phyloP scores from a whole-genome alignment of 768 basidiomycete genomes.

The Mycena haematopus region DNA sequence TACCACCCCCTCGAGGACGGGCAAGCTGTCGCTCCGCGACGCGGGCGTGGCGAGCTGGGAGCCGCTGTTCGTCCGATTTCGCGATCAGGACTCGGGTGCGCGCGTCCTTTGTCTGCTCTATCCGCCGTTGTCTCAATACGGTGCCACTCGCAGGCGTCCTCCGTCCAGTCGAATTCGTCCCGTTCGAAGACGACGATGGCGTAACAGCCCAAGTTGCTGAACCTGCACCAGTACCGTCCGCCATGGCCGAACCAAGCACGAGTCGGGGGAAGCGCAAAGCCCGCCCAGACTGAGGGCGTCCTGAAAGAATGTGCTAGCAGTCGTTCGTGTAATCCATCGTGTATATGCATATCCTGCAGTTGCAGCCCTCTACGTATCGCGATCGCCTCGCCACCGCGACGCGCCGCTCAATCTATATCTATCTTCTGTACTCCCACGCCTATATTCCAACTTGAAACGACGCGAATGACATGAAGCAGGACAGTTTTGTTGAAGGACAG shows the following conservation, averaged over 20 bases:
- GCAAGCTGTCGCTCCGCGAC: constrained; percentile 49
- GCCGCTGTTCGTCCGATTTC: constrained; percentile 69
- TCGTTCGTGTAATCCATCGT: too few relatives aligned
- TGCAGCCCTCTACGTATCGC: too few relatives aligned
- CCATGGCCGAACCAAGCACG: constrained; percentile 39
- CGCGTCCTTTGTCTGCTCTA: constrained; percentile 24
- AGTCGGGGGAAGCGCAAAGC: constrained; percentile 75
- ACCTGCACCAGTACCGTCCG: constrained; percentile 32
- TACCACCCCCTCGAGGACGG: constrained; percentile 61
- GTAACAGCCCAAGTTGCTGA: constrained; percentile 28
- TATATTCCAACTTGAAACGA: too few relatives aligned
- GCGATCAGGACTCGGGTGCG: constrained; percentile 64
- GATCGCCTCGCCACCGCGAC: too few relatives aligned
- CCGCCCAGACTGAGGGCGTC: constrained; percentile 28
- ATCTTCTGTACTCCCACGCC: too few relatives aligned
- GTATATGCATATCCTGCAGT: too few relatives aligned
- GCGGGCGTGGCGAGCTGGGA: constrained; percentile 70
- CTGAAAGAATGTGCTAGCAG: too few relatives aligned
- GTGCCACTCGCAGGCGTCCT: constrained; percentile 53
- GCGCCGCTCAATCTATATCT: too few relatives aligned
- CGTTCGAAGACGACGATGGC: constrained; percentile 62
- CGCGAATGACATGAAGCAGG: background rate
- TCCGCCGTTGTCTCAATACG: constrained; percentile 22
- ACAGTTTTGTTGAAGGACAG: background rate
- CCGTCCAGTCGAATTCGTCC: constrained; percentile 62